Evolutionary conservation across 2,329 filamentous ascomycete genomes (phyloP).

Genomic region (Fusarium sp.): DNA sequence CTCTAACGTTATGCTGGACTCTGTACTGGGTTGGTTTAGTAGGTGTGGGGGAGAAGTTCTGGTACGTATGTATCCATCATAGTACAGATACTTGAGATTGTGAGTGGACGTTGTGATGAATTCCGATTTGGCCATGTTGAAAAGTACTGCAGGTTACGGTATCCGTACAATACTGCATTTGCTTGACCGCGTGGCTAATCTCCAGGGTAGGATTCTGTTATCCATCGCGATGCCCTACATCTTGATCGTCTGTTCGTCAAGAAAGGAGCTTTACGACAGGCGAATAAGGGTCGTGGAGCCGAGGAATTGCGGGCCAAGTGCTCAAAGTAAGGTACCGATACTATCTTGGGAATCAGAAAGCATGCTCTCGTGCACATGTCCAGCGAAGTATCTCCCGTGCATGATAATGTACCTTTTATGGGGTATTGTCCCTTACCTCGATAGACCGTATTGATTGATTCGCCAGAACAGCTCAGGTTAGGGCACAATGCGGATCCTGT

Average conservation of each 20-base stretch:
- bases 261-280: constrained; percentile 14
- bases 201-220: constrained; percentile 19
- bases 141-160: background rate
- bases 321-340: constrained; percentile 40
- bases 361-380: constrained; percentile 21
- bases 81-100: background rate
- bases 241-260: constrained; percentile 1
- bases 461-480: constrained; percentile 25
- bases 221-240: constrained; percentile 30
- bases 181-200: constrained; percentile 9
- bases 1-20: constrained; percentile 7
- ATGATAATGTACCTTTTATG: constrained; percentile 35
- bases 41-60: background rate
- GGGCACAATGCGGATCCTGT: constrained; percentile 38
- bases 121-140: background rate
- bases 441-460: constrained; percentile 42
- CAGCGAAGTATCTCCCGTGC: constrained; percentile 26
- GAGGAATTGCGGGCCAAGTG: constrained; percentile 18
- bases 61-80: background rate
- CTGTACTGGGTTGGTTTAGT: background rate
- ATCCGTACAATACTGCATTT: constrained; percentile 7
- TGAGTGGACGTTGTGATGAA: background rate
- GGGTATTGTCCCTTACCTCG: constrained; percentile 22
- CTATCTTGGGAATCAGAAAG: constrained; percentile 35
- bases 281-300: constrained; percentile 29